These are phyloP conservation scores for Sporothrix pseudoabietina DNA, from an alignment of 2,329 filamentous ascomycete species.

Conservation along the genomic window DNA sequence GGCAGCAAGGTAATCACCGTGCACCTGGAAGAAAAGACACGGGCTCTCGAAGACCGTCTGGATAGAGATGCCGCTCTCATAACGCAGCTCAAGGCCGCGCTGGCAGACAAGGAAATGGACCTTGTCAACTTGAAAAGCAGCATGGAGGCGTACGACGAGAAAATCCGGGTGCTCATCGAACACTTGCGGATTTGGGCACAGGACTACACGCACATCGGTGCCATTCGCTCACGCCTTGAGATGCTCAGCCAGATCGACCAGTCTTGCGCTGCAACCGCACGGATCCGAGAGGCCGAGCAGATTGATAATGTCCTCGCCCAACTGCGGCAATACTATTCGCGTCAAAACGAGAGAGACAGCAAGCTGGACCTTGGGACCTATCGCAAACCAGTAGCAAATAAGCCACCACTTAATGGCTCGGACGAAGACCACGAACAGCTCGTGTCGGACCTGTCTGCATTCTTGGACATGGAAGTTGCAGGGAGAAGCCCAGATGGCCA, in stretches of 20 bases:
- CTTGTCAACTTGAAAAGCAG: slow-evolving; percentile 5
- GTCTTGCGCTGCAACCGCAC: slow-evolving; percentile 13
- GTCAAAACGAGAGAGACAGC: not conserved
- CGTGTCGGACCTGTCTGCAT: slow-evolving; percentile 27
- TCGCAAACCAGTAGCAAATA: not conserved
- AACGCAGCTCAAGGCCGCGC: slow-evolving; percentile 25
- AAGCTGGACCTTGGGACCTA: not conserved
- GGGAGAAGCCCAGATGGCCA: not conserved
- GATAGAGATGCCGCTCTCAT: not conserved
- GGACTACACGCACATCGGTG: slow-evolving; percentile 27
- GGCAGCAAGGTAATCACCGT: slow-evolving; percentile 1
- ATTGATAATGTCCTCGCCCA: slow-evolving; percentile 24
- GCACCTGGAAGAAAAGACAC: slow-evolving; percentile 11
- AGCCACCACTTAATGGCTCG: not conserved
- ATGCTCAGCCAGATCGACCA: slow-evolving; percentile 27
- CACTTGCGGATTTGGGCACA: slow-evolving; percentile 30
- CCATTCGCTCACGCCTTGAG: slow-evolving; percentile 29
- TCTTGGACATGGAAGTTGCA: slow-evolving; percentile 26
- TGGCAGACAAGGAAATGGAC: slow-evolving; percentile 29
- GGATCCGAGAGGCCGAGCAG: slow-evolving; percentile 29
- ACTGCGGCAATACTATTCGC: slow-evolving; percentile 27
- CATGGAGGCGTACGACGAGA: slow-evolving; percentile 29
- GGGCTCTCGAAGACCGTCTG: slow-evolving; percentile 10
- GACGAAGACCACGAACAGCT: slow-evolving; percentile 25
- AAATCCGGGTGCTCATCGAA: slow-evolving; percentile 23